phyloP scores from a whole-genome alignment of 129 eudicot species.

The Escallonia rubra region DNA sequence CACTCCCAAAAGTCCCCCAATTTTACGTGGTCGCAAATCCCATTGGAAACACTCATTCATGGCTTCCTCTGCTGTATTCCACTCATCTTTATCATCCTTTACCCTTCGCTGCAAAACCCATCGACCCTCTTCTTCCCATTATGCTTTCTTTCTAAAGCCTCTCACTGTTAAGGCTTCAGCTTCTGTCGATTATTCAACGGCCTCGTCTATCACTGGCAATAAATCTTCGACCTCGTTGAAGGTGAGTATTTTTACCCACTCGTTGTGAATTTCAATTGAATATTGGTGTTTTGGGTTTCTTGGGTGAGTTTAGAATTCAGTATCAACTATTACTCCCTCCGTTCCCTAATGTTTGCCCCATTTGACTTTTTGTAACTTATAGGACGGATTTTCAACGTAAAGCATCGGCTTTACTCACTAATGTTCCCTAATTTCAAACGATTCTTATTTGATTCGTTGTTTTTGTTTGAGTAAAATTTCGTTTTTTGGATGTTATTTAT shows the following conservation, averaged over 20 bases:
- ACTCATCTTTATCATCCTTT: constrained; percentile 22
- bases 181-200: constrained; percentile 43
- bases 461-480: no score
- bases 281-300: no score
- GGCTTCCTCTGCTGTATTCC: constrained; percentile 49
- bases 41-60: constrained; percentile 18
- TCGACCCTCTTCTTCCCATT: constrained; percentile 11
- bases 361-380: no score
- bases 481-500: no score
- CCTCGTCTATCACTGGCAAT: constrained; percentile 15
- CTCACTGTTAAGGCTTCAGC: constrained; percentile 46
- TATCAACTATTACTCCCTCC: no score
- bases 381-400: no score
- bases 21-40: constrained; percentile 24
- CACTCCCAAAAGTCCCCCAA: not conserved
- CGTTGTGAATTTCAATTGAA: no score
- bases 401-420: no score
- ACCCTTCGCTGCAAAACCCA: constrained; percentile 19
- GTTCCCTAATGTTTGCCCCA: no score
- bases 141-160: constrained; percentile 16
- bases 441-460: no score
- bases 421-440: no score
- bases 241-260: constrained; percentile 13
- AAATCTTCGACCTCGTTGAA: constrained; percentile 36
- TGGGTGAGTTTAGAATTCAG: no score